These are phyloP conservation scores for Vaccinium macrocarpon DNA, from an alignment of 148 eudicot species.

Conservation along the genomic window DNA sequence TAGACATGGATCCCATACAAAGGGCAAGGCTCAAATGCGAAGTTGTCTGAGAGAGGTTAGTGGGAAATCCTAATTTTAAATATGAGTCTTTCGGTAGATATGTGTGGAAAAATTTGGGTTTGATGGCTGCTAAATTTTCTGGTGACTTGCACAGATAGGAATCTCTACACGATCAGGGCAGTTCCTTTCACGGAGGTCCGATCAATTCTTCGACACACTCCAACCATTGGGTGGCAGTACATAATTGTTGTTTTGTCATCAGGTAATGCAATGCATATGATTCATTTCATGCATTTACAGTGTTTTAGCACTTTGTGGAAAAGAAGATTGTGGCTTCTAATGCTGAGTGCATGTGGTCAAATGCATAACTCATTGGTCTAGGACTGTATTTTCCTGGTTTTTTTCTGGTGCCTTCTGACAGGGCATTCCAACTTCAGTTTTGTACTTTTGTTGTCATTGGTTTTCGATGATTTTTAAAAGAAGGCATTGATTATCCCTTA, in stretches of 20 bases:
- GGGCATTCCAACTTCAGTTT: neutral
- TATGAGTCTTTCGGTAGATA: neutral
- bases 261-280: conserved; percentile 37
- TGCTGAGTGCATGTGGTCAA: neutral
- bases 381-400: neutral
- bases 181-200: conserved; percentile 77
- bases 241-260: conserved; percentile 80
- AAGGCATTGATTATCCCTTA: neutral
- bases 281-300: neutral
- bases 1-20: conserved; percentile 93
- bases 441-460: neutral
- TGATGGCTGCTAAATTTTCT: conserved; percentile 8
- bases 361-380: neutral
- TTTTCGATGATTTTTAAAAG: neutral
- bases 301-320: neutral
- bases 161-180: conserved; percentile 81
- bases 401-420: neutral
- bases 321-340: neutral
- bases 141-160: conserved; percentile 56
- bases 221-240: conserved; percentile 91
- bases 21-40: conserved; percentile 78
- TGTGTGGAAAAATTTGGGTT: neutral
- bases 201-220: conserved; percentile 85
- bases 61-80: neutral
- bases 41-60: conserved; percentile 86